Evolutionary conservation across 495 filamentous ascomycete genomes (phyloP).

Genomic region (Wilcoxina mikolae): DNA sequence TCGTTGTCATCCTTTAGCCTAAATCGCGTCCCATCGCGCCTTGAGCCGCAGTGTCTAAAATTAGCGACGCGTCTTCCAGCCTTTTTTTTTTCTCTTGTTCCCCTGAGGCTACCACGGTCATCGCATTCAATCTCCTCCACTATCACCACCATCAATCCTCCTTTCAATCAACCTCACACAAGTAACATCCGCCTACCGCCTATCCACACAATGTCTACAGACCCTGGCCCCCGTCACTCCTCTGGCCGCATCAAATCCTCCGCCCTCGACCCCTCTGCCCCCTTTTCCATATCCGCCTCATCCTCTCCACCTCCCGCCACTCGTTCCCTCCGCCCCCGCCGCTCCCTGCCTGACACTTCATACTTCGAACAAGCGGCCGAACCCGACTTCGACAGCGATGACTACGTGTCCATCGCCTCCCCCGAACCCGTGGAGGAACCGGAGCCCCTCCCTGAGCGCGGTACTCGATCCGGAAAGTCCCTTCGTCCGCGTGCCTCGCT

Average conservation of each 20-base stretch:
- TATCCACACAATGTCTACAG: no score
- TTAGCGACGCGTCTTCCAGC: no score
- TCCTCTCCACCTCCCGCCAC: not conserved
- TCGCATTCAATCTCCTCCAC: no score
- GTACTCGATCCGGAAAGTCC: constrained; percentile 7
- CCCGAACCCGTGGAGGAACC: constrained; percentile 6
- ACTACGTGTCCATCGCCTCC: not conserved
- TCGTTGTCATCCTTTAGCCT: no score
- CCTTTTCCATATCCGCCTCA: not conserved
- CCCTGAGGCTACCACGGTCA: no score
- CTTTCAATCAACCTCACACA: no score
- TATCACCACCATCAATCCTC: no score
- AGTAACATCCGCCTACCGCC: no score
- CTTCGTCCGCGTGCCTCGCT: constrained; percentile 3
- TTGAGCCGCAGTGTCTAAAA: no score
- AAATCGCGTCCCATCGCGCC: no score
- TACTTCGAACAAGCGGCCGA: constrained; percentile 1
- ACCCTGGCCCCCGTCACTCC: not conserved
- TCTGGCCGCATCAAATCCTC: not conserved
- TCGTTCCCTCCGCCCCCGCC: constrained; percentile 6
- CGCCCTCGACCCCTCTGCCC: not conserved
- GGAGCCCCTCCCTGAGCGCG: constrained; percentile 13
- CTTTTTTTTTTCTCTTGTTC: no score
- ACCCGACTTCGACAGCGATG: constrained; percentile 1
- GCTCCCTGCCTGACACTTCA: constrained; percentile 6